Evolutionary conservation across 257 asterid species (phyloP).

Genomic region (Prunella vulgaris): DNA sequence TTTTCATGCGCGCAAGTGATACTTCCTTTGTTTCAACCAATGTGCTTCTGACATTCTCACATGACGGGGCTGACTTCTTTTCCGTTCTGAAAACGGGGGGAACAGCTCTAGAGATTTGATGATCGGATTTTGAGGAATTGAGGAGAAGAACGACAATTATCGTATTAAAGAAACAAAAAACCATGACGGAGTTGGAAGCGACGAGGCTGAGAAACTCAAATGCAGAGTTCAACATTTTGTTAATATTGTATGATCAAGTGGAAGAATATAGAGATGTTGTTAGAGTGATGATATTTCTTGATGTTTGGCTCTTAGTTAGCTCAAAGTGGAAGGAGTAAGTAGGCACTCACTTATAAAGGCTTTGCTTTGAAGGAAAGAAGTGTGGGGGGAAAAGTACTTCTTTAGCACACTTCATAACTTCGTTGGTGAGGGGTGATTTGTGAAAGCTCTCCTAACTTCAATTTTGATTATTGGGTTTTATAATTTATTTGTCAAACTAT

Average conservation of each 20-base stretch:
- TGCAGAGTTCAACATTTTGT: slow-evolving; percentile 41
- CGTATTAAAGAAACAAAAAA: slow-evolving; percentile 59
- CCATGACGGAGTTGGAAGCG: slow-evolving; percentile 49
- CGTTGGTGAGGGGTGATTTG: slow-evolving; percentile 21
- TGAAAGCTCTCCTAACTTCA: slow-evolving; percentile 35
- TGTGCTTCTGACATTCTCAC: not conserved
- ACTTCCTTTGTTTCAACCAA: not conserved
- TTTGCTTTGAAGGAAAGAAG: slow-evolving; percentile 23
- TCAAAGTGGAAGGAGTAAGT: not conserved
- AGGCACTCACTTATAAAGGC: slow-evolving; percentile 15
- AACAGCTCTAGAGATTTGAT: slow-evolving; percentile 2
- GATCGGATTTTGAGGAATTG: slow-evolving; percentile 25
- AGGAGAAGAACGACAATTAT: slow-evolving; percentile 49
- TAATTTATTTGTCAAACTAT: not conserved
- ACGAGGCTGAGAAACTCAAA: slow-evolving; percentile 46
- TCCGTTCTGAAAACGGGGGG: not conserved
- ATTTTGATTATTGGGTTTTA: not conserved
- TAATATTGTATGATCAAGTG: not conserved
- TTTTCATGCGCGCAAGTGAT: not conserved
- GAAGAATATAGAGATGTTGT: not conserved
- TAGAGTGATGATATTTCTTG: not conserved
- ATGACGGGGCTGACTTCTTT: not conserved
- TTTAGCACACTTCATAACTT: not conserved
- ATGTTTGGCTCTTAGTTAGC: not conserved
- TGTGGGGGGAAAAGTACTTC: slow-evolving; percentile 31